A percentile compares a stretch with the other conserved stretches of the same genome.
Conservation (phyloP, 1,284 basidiomycete genomes). For the Sparassis latifolia region DNA sequence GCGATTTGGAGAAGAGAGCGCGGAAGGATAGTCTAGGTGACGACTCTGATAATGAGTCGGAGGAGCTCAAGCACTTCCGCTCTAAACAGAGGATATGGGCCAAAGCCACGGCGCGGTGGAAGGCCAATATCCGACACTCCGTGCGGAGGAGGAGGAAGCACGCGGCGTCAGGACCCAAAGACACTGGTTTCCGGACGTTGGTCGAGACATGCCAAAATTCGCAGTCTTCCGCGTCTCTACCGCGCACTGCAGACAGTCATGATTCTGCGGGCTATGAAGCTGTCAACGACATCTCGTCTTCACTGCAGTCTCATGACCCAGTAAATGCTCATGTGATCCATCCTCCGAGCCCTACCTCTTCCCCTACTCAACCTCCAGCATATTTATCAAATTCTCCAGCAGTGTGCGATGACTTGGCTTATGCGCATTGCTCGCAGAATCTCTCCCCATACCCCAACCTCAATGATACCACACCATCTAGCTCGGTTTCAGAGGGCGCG, state of each 20-base stretch:
- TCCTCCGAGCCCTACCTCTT: conserved; percentile 2
- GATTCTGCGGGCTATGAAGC: conserved; percentile 1
- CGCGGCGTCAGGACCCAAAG: conserved; percentile 6
- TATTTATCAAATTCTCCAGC: conserved; percentile 6
- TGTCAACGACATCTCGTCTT: neutral
- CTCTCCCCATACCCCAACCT: too few species aligned
- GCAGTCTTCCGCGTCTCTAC: conserved; percentile 15
- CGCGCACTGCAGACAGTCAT: neutral
- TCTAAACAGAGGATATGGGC: conserved; percentile 54
- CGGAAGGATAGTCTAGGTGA: conserved; percentile 30
- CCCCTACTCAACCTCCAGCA: conserved; percentile 12
- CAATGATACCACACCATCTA: too few species aligned
- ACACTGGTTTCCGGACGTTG: conserved; percentile 10
- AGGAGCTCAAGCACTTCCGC: conserved; percentile 37
- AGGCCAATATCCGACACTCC: conserved; percentile 46
- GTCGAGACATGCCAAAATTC: conserved; percentile 7
- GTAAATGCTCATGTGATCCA: neutral
- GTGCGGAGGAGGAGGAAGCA: conserved; percentile 44
- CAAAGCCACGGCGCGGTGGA: conserved; percentile 58
- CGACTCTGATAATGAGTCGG: conserved; percentile 23
- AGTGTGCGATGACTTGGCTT: conserved; percentile 2
- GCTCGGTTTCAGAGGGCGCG: too few species aligned
- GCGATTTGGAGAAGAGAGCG: conserved; percentile 31
- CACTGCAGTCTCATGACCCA: too few species aligned
- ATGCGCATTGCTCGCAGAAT: neutral